phyloP scores from a whole-genome alignment of 768 basidiomycete genomes.

The Trametes maxima region DNA sequence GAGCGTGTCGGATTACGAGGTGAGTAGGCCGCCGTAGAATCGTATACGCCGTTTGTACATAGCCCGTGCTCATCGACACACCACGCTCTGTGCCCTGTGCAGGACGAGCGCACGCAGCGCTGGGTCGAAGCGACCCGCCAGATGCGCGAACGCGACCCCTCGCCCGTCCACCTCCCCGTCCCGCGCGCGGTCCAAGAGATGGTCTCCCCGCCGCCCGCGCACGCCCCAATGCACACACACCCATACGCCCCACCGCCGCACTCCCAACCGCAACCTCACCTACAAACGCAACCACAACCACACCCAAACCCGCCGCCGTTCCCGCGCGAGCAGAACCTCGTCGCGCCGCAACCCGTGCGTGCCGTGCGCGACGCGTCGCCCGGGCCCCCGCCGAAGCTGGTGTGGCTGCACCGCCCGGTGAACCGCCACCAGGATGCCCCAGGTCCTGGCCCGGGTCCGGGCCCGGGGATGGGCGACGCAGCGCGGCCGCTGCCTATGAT shows the following conservation, averaged over 20 bases:
- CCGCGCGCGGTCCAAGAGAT: conserved; percentile 1
- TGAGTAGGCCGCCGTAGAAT: not conserved
- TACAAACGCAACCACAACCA: not conserved
- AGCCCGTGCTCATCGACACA: not conserved
- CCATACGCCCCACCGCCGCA: not conserved
- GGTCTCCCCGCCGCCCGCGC: not conserved
- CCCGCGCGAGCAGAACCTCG: not conserved
- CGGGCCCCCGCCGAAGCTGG: conserved; percentile 20
- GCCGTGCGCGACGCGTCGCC: conserved; percentile 19
- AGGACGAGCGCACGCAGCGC: conserved; percentile 24
- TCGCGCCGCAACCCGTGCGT: conserved; percentile 21
- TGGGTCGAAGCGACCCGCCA: conserved; percentile 26
- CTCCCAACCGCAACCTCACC: not conserved
- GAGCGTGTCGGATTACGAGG: conserved; percentile 21
- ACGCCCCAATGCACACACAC: not conserved
- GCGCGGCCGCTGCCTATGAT: conserved; percentile 3
- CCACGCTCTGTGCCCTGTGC: not conserved
- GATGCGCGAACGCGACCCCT: conserved; percentile 22
- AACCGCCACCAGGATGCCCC: conserved; percentile 16
- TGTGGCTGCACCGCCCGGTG: conserved; percentile 27
- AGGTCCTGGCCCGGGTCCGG: no score
- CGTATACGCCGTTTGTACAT: not conserved
- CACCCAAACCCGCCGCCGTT: not conserved
- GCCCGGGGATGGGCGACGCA: no score
- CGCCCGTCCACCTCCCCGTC: conserved; percentile 7